Conservation (phyloP, 1,284 basidiomycete species). For the Ustanciosporium gigantosporum region DNA sequence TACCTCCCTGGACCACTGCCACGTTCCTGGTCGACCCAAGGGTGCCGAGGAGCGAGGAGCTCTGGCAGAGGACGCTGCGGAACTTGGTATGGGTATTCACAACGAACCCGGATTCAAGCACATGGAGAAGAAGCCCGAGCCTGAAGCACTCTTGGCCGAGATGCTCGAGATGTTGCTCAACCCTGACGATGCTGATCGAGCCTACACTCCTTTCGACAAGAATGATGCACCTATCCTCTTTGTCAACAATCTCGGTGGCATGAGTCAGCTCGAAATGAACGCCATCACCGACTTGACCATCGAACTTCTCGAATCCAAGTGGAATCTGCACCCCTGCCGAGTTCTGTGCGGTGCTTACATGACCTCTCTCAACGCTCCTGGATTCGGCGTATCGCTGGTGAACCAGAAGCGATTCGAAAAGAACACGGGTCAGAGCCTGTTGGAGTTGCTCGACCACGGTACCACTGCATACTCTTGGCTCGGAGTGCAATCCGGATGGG, state of each 20-base stretch:
- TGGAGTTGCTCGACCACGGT: conserved; percentile 63
- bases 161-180: conserved; percentile 58
- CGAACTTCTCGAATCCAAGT: conserved; percentile 61
- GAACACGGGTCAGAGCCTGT: conserved; percentile 58
- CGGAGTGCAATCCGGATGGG: conserved; percentile 59
- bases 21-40: conserved; percentile 65
- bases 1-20: conserved; percentile 68
- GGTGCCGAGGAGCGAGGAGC: conserved; percentile 52
- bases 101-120: conserved; percentile 67
- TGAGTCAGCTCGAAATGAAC: conserved; percentile 67
- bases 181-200: conserved; percentile 63
- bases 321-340: conserved; percentile 61
- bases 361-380: conserved; percentile 65
- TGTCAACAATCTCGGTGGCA: conserved; percentile 68
- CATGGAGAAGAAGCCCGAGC: conserved; percentile 52
- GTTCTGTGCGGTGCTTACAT: conserved; percentile 64
- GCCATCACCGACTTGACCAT: conserved; percentile 65
- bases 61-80: conserved; percentile 62
- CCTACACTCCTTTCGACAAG: conserved; percentile 63
- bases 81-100: conserved; percentile 68
- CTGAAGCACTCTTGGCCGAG: conserved; percentile 46
- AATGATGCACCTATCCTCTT: conserved; percentile 63
- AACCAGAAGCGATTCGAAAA: conserved; percentile 63
- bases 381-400: conserved; percentile 63
- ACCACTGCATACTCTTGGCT: conserved; percentile 63